Conservation (phyloP, 306 rosid species). For the Sindora glabra region DNA sequence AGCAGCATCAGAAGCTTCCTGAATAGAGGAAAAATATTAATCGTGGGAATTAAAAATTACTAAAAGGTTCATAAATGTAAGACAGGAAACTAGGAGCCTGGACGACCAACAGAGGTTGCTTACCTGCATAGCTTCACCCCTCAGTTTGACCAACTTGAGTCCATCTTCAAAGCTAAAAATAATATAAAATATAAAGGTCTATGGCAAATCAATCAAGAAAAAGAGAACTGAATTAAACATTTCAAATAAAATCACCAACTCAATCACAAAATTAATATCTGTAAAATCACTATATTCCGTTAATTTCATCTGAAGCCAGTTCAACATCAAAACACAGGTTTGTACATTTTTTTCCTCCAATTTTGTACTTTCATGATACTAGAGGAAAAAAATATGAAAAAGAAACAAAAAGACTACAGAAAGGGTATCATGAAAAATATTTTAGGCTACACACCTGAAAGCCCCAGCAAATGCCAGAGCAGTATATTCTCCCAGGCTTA, state of each 20-base stretch:
- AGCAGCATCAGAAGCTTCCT: slow-evolving; percentile 91
- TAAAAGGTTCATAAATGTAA: not conserved
- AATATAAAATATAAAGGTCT: slow-evolving; percentile 19
- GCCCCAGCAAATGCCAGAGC: slow-evolving; percentile 95
- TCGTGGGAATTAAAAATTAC: not conserved
- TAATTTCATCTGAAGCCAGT: too few species aligned
- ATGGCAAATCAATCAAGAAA: slow-evolving; percentile 1
- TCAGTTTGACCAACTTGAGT: slow-evolving; percentile 85
- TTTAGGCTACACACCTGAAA: slow-evolving; percentile 52
- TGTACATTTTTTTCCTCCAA: not conserved
- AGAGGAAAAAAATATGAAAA: not conserved
- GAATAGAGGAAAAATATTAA: slow-evolving; percentile 10
- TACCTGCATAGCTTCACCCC: slow-evolving; percentile 99
- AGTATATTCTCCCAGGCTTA: slow-evolving; percentile 95
- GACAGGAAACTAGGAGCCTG: slow-evolving; percentile 10
- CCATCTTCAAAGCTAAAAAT: slow-evolving; percentile 92
- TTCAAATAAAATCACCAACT: slow-evolving; percentile 8
- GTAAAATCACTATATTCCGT: slow-evolving; percentile 9
- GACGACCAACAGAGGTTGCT: slow-evolving; percentile 7
- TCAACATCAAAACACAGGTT: not conserved
- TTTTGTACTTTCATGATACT: not conserved
- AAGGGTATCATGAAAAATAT: not conserved
- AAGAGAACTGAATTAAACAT: not conserved
- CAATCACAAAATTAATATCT: not conserved
- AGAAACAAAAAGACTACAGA: slow-evolving; percentile 1